Conservation (phyloP, 148 eudicot species). For the Selenicereus undatus region DNA sequence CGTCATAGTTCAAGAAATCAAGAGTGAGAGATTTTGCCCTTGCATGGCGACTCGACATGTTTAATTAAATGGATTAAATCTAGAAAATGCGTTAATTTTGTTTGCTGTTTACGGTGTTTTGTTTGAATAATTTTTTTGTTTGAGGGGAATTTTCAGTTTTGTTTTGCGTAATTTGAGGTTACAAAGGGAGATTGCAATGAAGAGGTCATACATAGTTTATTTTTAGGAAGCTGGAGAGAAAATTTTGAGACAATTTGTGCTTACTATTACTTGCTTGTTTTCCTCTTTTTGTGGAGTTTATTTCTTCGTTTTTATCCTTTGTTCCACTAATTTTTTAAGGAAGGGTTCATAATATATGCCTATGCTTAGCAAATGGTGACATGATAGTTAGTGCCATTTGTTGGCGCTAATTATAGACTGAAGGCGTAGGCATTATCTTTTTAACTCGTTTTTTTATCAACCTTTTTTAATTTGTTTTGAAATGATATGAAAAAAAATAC, state of each 20-base stretch:
- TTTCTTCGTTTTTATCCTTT: background rate
- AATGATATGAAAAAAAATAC: too few relatives aligned
- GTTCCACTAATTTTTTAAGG: background rate
- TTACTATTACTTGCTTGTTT: background rate
- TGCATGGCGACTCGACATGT: background rate
- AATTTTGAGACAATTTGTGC: background rate
- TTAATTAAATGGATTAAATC: background rate
- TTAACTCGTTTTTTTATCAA: too few relatives aligned
- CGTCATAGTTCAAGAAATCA: slow-evolving; percentile 24
- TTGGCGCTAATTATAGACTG: too few relatives aligned
- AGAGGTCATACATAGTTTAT: slow-evolving; percentile 11
- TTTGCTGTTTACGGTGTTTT: background rate
- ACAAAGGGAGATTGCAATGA: background rate
- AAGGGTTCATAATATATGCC: too few relatives aligned
- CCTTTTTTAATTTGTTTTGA: too few relatives aligned
- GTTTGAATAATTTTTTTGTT: background rate
- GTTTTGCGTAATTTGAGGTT: slow-evolving; percentile 1
- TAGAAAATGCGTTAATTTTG: background rate
- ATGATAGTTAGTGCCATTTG: too few relatives aligned
- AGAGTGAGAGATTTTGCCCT: slow-evolving; percentile 32
- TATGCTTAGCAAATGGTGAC: background rate
- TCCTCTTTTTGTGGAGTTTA: background rate
- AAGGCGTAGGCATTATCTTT: too few relatives aligned
- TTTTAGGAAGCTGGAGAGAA: background rate
- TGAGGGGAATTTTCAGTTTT: background rate